These are phyloP conservation scores for Colletotrichum theobromicola DNA, from an alignment of 2,329 filamentous ascomycete genomes.

Conservation along the genomic window DNA sequence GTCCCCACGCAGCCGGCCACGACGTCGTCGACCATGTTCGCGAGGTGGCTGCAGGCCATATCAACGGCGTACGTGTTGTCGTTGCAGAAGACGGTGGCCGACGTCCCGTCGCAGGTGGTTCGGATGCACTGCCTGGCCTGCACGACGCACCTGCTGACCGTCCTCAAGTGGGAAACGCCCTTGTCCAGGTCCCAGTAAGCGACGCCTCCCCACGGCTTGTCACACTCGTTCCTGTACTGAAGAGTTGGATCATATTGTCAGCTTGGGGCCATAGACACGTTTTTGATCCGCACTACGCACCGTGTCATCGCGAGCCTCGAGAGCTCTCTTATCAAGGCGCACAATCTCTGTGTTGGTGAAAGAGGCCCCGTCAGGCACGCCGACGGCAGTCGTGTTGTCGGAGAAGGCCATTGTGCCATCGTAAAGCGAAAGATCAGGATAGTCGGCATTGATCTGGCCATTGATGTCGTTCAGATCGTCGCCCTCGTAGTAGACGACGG, in stretches of 20 bases:
- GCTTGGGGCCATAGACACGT: rapidly evolving
- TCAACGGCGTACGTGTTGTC: background rate
- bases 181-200: background rate
- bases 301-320: rapidly evolving
- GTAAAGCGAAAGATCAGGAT: background rate
- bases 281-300: background rate
- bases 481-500: background rate
- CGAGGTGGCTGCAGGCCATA: background rate
- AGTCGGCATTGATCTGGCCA: background rate
- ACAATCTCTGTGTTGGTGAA: background rate
- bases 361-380: background rate
- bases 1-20: background rate
- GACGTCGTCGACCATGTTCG: background rate
- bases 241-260: rapidly evolving
- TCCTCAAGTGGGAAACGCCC: background rate
- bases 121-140: background rate
- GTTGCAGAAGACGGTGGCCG: background rate
- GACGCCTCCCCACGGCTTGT: background rate
- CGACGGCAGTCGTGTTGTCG: background rate
- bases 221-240: background rate
- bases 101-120: background rate
- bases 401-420: background rate
- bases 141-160: background rate
- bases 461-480: background rate
- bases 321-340: background rate